Evolutionary conservation across 345 rosid species (phyloP), one percentile per base, ranked within the genome.

Genomic region (Isatis tinctoria): DNA sequence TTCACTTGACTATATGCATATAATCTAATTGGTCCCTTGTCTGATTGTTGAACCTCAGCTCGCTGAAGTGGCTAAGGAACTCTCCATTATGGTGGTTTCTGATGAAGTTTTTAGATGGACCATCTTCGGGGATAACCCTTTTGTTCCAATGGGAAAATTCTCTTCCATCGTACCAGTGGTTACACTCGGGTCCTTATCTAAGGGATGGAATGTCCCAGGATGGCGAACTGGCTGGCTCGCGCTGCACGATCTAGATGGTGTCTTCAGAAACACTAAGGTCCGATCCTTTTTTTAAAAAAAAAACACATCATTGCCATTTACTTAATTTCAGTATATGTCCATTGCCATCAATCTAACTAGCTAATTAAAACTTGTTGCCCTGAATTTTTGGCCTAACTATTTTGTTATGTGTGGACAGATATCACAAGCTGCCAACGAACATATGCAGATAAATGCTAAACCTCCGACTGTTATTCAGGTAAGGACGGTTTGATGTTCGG

Each of bases 151-250:
- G 87, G 88, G 77, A 13, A 73, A 28, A 3, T 89, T 85, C 30
- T 87, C 80, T n/a, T 80, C 83, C 1, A 82, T 79, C 22, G 86
- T 79, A 16, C 90, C 87, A 1, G 83, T 85, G 5, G 6, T 87
- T 39, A 82, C 91, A 1, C 76, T 85, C 1, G 90, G 92, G 5
- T 84, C 92, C 11, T 32, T 87, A 59, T 87, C 87, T 0, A 87
- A 89, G 81, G 83, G 83, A 67, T 87, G 84, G 85, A 52, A 61
- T 5, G 88, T 87, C 14, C 95, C 86, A 6, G 85, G 88, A 4
- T 89, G 90, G 92, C 67, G 86, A 59, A 68, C 84, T 17, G 84
- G 90, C 14, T 89, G 95, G 92, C 41, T 87, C 2, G 87, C 63
- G 0, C 48, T 65, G 3, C 75, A 45, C 17, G 91, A 87, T 63